Conservation (phyloP, 495 filamentous ascomycete species). For the Penicillium subrubescens region DNA sequence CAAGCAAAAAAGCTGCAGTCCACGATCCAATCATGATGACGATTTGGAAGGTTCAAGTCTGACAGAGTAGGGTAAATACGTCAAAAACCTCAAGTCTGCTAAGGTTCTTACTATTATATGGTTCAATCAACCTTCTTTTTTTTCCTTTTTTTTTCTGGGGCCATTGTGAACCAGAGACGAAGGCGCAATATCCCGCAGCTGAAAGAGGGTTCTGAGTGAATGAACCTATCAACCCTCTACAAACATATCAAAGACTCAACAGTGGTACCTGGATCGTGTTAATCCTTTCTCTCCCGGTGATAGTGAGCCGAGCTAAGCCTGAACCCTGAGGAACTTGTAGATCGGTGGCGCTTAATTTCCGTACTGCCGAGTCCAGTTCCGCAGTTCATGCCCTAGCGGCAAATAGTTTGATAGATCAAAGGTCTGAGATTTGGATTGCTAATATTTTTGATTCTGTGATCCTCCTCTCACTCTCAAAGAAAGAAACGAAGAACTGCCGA, state of each 20-base stretch:
- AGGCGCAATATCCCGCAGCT: neutral
- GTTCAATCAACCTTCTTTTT: neutral
- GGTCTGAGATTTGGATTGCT: too few species aligned
- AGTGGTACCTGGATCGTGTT: neutral
- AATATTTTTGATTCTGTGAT: too few species aligned
- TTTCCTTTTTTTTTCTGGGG: too few species aligned
- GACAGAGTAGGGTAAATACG: neutral
- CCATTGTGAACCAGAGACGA: neutral
- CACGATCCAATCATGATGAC: neutral
- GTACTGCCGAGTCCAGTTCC: neutral
- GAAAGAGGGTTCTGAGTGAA: neutral
- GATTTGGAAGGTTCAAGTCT: neutral
- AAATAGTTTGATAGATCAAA: too few species aligned
- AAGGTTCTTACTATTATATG: neutral
- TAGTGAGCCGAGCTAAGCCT: neutral
- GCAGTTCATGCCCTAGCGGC: neutral
- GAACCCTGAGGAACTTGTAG: neutral
- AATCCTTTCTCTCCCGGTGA: neutral
- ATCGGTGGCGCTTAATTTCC: neutral
- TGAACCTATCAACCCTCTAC: neutral
- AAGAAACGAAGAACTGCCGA: too few species aligned
- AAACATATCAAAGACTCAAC: neutral
- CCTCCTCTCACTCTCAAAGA: too few species aligned
- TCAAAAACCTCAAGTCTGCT: neutral
- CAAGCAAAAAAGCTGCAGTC: neutral